Conservation (phyloP, 1,284 basidiomycete genomes). For the Grifola frondosa region DNA sequence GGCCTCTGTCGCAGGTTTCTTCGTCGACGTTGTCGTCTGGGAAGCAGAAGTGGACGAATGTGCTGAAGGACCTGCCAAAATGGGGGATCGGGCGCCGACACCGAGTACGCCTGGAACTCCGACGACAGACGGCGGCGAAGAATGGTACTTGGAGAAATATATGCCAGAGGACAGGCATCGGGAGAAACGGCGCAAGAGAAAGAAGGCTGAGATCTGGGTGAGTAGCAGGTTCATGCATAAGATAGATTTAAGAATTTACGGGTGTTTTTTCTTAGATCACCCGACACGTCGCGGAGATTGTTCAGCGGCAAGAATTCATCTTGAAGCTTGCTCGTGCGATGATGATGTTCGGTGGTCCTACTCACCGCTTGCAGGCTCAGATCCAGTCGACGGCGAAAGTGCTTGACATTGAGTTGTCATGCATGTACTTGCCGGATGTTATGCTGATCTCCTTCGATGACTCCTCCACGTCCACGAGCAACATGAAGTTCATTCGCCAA, state of each 20-base stretch:
- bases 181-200: constrained; percentile 52
- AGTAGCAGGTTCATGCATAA: constrained; percentile 28
- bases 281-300: constrained; percentile 84
- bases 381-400: constrained; percentile 85
- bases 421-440: constrained; percentile 85
- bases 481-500: constrained; percentile 85
- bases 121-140: constrained; percentile 19
- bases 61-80: constrained; percentile 36
- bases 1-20: too few species aligned
- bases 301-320: constrained; percentile 88
- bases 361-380: constrained; percentile 85
- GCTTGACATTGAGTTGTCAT: constrained; percentile 81
- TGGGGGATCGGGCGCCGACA: constrained; percentile 20
- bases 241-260: constrained; percentile 1
- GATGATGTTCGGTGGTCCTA: constrained; percentile 96
- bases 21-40: too few species aligned
- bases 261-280: constrained; percentile 60
- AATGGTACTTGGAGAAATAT: constrained; percentile 32
- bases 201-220: constrained; percentile 78
- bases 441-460: constrained; percentile 87
- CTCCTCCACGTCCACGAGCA: constrained; percentile 79
- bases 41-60: constrained; percentile 32
- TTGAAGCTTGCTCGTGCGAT: constrained; percentile 86
- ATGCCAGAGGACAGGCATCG: constrained; percentile 29
- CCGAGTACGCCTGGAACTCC: constrained; percentile 28